These are phyloP conservation scores for Glonium stellatum DNA, from an alignment of 495 filamentous ascomycete genomes.

Conservation along the genomic window DNA sequence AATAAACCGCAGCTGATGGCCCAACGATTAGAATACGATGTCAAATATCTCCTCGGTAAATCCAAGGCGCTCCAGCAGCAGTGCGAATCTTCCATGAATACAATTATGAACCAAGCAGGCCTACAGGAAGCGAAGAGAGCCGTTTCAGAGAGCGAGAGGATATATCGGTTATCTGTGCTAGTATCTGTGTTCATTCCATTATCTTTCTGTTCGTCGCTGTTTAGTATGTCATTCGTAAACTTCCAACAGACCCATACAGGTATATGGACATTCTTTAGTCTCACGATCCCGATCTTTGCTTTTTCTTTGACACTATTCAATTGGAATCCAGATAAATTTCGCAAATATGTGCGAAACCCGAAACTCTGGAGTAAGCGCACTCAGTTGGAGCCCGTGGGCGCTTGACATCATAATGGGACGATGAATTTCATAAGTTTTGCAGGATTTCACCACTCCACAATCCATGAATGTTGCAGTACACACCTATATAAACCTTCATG, in stretches of 20 bases:
- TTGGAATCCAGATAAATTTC: no score
- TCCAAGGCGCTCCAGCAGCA: neutral
- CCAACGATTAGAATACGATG: neutral
- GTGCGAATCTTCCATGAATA: neutral
- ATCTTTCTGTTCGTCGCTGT: neutral
- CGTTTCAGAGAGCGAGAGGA: neutral
- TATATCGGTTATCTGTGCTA: neutral
- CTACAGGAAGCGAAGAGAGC: neutral
- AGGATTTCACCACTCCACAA: no score
- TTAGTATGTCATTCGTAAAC: neutral
- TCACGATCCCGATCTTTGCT: neutral
- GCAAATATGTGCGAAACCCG: no score
- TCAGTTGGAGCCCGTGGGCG: no score
- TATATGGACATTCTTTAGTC: neutral
- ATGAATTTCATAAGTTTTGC: no score
- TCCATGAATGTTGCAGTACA: no score
- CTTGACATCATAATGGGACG: no score
- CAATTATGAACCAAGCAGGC: neutral
- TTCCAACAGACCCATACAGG: neutral
- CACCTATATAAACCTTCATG: no score
- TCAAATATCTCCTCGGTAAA: neutral
- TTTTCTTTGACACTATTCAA: no score
- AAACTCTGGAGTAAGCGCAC: no score
- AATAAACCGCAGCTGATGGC: neutral
- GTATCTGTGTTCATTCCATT: neutral